Evolutionary conservation across 2,329 filamentous ascomycete species (phyloP), one percentile per base, ranked within the genome.

Genomic region (Colletotrichum scovillei): DNA sequence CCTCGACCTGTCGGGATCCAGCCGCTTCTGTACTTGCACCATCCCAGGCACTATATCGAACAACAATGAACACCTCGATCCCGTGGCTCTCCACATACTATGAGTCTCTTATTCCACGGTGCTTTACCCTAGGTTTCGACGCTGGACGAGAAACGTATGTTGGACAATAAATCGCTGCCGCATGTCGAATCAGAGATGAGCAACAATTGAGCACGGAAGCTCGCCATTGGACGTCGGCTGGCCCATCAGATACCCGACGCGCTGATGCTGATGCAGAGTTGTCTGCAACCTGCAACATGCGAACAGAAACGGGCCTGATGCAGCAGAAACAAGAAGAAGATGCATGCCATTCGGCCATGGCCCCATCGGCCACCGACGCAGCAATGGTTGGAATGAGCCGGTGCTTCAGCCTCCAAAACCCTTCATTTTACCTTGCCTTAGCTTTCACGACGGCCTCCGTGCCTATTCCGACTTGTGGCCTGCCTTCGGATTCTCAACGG

Each of bases 311-410:
- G 52, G 53, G 67, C 67, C 26, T 64, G 14, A 52, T 73, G 70
- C 70, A 70, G 60, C 52, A 53, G 24, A 46, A 55, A 35, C 32
- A 11, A 65, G 58, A 57, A 70, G 60, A 56, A 65, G 70, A 70
- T 35, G 70, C 70, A 70, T 65, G 70, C 67, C 70, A 70, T 70
- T 60, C 60, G 56, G 38, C 28, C 69, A 30, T 69, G 63, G 60
- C 46, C 28, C 46, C 60, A 53, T 63, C 28, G 19, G n/a, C 60
- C 16, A 42, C 8, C 63, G 30, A 28, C 7, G 32, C 52, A 28
- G 19, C 59, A 22, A 56, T 56, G 42, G 7, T 16, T 60, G 22
- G 12, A 63, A 63, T 22, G 42, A 49, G 26, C 22, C 19, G 19
- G 24, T 46, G 59, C 59, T 30, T 63, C 60, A 63, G 46, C 60